Evolutionary conservation across 2,329 filamentous ascomycete genomes (phyloP).

Genomic region (Colletotrichum sp.): DNA sequence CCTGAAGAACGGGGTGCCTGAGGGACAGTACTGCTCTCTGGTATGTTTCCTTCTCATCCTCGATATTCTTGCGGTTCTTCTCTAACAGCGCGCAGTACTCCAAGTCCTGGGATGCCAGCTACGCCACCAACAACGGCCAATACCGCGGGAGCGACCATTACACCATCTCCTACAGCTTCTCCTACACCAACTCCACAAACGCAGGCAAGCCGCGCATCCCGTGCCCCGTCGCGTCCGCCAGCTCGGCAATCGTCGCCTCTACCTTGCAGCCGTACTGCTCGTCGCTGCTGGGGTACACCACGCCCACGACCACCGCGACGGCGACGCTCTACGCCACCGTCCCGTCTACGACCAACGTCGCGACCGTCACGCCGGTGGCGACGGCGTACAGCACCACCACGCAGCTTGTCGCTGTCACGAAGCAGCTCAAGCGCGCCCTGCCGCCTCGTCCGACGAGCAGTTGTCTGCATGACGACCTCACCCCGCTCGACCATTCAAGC

Average conservation of each 20-base stretch:
- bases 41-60: not conserved
- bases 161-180: not conserved
- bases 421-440: not conserved
- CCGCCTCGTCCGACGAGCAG: not conserved
- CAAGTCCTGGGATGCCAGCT: not conserved
- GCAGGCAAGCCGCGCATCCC: not conserved
- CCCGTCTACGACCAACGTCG: not conserved
- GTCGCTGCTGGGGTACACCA: not conserved
- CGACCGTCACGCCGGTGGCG: not conserved
- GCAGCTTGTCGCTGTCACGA: not conserved
- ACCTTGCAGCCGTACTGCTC: not conserved
- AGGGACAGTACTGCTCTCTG: not conserved
- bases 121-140: not conserved
- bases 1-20: not conserved
- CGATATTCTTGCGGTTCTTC: no score
- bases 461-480: not conserved
- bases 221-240: not conserved
- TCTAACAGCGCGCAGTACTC: not conserved
- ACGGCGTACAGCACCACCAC: not conserved
- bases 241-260: not conserved
- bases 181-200: not conserved
- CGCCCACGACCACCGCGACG: not conserved
- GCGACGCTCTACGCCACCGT: not conserved
- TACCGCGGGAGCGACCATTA: not conserved
- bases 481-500: not conserved